phyloP scores from a whole-genome alignment of 78 protist species.

The Chrysochromulina tobinii region DNA sequence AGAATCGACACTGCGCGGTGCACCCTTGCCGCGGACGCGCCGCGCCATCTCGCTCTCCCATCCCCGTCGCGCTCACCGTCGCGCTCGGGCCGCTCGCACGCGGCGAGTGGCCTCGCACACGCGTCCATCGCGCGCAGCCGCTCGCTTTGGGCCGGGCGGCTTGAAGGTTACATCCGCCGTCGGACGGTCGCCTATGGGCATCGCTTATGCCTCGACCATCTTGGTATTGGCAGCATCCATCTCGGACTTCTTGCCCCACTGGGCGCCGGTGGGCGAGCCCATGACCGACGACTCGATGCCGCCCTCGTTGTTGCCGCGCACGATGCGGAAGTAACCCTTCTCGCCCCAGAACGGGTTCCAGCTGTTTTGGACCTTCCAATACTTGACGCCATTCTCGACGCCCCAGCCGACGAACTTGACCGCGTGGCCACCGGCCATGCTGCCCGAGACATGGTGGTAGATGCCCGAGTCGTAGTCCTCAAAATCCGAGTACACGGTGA shows the following conservation, averaged over 20 bases:
- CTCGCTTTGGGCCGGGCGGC: too few species aligned
- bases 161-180: too few species aligned
- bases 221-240: background rate
- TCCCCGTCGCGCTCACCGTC: too few species aligned
- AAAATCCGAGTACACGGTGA: conserved; percentile 64
- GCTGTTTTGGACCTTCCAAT: conserved; percentile 66
- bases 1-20: too few species aligned
- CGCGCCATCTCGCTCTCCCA: too few species aligned
- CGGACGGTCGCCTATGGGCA: too few species aligned
- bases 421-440: conserved; percentile 70
- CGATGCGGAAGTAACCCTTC: conserved; percentile 58
- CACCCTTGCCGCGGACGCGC: too few species aligned
- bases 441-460: conserved; percentile 33
- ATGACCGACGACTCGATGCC: conserved; percentile 43
- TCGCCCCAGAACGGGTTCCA: conserved; percentile 47
- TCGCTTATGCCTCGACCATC: too few species aligned
- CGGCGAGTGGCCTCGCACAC: too few species aligned
- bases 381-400: conserved; percentile 56
- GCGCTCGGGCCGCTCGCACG: too few species aligned
- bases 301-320: conserved; percentile 53
- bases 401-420: conserved; percentile 77
- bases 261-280: background rate
- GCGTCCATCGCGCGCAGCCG: too few species aligned
- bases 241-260: background rate
- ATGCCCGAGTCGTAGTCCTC: conserved; percentile 65